Percentiles rank a stretch among this genome's conserved stretches.
These are phyloP conservation scores for Eucalyptus cloeziana DNA, from an alignment of 345 rosid genomes.

Conservation along the genomic window DNA sequence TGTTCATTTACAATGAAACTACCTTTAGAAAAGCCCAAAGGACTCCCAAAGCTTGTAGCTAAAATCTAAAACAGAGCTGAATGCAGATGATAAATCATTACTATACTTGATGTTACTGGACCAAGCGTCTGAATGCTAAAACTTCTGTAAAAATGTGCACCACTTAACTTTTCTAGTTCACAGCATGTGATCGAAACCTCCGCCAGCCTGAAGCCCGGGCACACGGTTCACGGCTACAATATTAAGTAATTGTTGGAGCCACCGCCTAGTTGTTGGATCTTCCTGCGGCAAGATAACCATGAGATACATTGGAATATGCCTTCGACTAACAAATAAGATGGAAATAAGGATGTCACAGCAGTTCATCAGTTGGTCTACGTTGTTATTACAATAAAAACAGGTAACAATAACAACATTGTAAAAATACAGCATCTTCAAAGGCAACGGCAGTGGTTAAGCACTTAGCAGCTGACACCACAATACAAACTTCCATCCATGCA, in stretches of 20 bases:
- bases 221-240: slow-evolving; percentile 67
- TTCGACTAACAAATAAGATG: neutral
- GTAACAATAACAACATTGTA: neutral
- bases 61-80: neutral
- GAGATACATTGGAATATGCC: neutral
- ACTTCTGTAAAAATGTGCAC: neutral
- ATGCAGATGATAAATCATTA: neutral
- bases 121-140: neutral
- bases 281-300: slow-evolving; percentile 29
- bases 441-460: neutral
- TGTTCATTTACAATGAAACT: neutral
- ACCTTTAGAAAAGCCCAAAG: neutral
- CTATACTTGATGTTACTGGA: neutral
- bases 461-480: neutral
- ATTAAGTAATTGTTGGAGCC: slow-evolving; percentile 94
- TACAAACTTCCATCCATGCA: neutral
- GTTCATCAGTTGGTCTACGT: neutral
- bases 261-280: slow-evolving; percentile 86
- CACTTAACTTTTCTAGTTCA: slow-evolving; percentile 18
- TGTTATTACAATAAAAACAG: neutral
- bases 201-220: slow-evolving; percentile 58
- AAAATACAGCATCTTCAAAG: neutral
- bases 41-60: neutral
- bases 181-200: slow-evolving; percentile 82
- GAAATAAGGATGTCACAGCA: neutral